These are phyloP conservation scores for Coccomyxa sp. DNA, from an alignment of 139 green algal genomes.

Conservation along the genomic window DNA sequence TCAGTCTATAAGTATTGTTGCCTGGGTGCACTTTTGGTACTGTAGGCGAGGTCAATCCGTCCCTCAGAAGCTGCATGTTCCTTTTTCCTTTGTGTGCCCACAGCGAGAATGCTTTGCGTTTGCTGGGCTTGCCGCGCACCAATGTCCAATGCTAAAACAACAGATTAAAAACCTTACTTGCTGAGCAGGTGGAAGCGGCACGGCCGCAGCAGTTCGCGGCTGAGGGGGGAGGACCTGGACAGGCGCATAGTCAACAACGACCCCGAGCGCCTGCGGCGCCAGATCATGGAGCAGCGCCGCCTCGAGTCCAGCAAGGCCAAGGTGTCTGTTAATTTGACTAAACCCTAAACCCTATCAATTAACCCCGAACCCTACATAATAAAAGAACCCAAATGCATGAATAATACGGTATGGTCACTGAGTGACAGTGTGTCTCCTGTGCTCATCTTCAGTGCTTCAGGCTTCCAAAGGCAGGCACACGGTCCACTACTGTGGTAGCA, in stretches of 20 bases:
- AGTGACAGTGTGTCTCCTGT: background rate
- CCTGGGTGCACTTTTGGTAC: no score
- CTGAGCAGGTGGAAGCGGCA: conserved; percentile 2
- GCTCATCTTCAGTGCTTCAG: no score
- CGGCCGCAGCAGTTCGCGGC: background rate
- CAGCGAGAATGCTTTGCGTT: background rate
- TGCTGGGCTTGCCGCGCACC: background rate
- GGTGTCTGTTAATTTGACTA: background rate
- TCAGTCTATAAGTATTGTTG: no score
- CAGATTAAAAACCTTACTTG: background rate
- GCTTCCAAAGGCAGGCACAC: no score
- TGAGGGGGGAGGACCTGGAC: conserved; percentile 6
- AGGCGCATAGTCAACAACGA: conserved; percentile 3
- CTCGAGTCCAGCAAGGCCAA: background rate
- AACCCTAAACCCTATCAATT: background rate
- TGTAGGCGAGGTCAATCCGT: background rate
- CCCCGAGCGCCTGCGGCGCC: background rate
- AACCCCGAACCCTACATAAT: background rate
- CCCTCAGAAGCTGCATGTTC: background rate
- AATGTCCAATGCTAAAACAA: no score
- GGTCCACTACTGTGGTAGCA: no score
- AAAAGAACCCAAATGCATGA: background rate
- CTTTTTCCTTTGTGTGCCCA: background rate
- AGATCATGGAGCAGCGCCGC: background rate
- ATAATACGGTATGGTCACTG: background rate